Base-by-base conservation (phyloP, 768 basidiomycete species). In the Mycena chlorophos region DNA sequence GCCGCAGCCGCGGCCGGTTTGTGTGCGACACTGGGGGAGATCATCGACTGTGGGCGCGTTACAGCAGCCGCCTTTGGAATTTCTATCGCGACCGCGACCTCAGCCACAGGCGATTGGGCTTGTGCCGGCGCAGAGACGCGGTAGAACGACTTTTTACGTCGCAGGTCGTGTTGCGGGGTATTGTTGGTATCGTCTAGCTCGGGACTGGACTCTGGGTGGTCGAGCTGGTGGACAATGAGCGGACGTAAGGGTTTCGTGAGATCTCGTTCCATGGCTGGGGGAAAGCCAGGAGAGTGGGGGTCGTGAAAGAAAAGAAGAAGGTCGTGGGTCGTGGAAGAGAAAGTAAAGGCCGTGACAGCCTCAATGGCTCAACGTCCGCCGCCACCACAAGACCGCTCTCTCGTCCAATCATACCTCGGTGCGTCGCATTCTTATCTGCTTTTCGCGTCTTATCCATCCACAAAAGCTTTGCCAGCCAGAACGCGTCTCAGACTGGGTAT, bases 401-500 rank as follows among this genome's bases (percentile, higher is more conserved):
- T 79, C 20, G 78, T 75, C 76, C 73, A 73, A 53, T 79, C 78
- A 43, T 79, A 78, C 65, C 72, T 71, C 65, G 77, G 78, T 72
- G 58, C 56, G 52, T 12, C 34, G 10, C 46, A 23, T 14, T 28
- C 47, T n/a, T n/a, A 23, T 20, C 45, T 27, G 22, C 28, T 20
- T n/a, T 25, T 26, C 42, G 52, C 34, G 22, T 49, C 49, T 31
- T 63, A 26, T 8, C 54, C 52, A 23, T 53, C 47, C 37, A 50
- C 17, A 40, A 43, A 64, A 86, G 85, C 77, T 38, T 73, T 86
- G 28, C 81, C 85, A 12, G 69, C 83, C 25, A 69, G 73, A 26
- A 82, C 81, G 37, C 80, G 85, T 30, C 72, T 84, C 26, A 70
- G 72, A 49, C 62, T 85, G 43, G 82, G 82, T 4, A 69, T 83